phyloP scores from a whole-genome alignment of 1,284 basidiomycete species.

The Pseudozyma tsukubaensis region DNA sequence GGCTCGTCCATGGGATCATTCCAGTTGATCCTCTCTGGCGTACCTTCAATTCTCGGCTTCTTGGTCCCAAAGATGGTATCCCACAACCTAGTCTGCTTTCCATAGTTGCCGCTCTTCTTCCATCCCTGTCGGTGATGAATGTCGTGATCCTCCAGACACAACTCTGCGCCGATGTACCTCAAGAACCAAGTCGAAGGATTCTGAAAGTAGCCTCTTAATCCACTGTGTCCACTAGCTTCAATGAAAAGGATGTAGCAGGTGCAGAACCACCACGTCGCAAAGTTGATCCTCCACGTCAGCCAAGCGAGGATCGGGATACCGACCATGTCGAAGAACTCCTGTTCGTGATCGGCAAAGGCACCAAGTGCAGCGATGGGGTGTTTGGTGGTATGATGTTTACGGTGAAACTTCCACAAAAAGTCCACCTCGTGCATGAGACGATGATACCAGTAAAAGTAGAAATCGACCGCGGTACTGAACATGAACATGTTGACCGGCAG shows the following conservation, averaged over 20 bases:
- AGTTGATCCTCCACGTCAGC: constrained; percentile 48
- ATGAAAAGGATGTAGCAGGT: constrained; percentile 42
- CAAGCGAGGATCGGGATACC: constrained; percentile 53
- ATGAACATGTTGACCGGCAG: constrained; percentile 42
- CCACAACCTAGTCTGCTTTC: constrained; percentile 66
- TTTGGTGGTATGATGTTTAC: constrained; percentile 60
- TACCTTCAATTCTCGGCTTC: constrained; percentile 56
- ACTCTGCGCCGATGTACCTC: constrained; percentile 47
- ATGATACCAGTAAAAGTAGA: constrained; percentile 65
- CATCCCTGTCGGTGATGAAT: constrained; percentile 66
- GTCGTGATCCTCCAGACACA: constrained; percentile 66
- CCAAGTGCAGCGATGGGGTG: constrained; percentile 57
- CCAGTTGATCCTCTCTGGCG: constrained; percentile 41
- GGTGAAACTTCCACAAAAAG: constrained; percentile 50
- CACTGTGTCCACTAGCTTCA: constrained; percentile 53
- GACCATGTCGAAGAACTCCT: constrained; percentile 61
- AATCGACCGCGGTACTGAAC: constrained; percentile 48
- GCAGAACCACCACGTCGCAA: constrained; percentile 43
- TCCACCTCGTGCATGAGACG: constrained; percentile 57
- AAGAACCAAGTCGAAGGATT: constrained; percentile 55
- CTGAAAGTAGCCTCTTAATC: constrained; percentile 58
- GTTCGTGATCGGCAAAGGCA: constrained; percentile 57
- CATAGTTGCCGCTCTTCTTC: constrained; percentile 60
- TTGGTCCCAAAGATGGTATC: constrained; percentile 63
- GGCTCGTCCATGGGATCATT: constrained; percentile 29